A percentile compares a stretch with the other conserved stretches of the same genome.
phyloP scores from a whole-genome alignment of 139 green algal species.

The Closterium sp. region DNA sequence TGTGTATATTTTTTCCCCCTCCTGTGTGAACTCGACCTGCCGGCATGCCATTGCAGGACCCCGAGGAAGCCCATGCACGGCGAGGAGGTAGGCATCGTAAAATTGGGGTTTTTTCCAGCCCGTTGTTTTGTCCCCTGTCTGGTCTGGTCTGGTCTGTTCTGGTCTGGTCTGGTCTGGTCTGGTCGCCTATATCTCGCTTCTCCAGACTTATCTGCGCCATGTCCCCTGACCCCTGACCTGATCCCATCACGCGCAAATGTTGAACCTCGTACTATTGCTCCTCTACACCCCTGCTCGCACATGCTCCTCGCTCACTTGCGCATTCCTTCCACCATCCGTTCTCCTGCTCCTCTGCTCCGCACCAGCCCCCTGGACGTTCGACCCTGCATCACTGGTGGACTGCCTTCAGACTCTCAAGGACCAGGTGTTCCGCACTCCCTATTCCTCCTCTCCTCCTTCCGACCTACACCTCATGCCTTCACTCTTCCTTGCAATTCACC shows the following conservation, averaged over 20 bases:
- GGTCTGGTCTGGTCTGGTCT: too few species aligned
- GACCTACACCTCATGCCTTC: not conserved
- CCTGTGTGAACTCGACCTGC: not conserved
- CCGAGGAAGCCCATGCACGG: slow-evolving; percentile 41
- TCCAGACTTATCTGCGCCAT: too few species aligned
- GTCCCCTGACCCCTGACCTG: too few species aligned
- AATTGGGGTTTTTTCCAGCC: too few species aligned
- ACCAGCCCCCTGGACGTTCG: slow-evolving; percentile 32
- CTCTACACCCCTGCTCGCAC: too few species aligned
- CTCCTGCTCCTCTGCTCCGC: not conserved
- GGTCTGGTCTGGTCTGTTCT: too few species aligned
- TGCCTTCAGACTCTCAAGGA: not conserved
- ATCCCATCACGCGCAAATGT: too few species aligned
- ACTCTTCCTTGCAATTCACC: not conserved
- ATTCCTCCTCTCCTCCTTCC: not conserved
- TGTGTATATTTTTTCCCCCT: not conserved
- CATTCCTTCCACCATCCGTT: too few species aligned
- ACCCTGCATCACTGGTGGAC: not conserved
- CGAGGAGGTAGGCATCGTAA: slow-evolving; percentile 25
- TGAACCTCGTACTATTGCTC: too few species aligned
- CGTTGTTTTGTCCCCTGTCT: too few species aligned
- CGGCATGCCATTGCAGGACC: slow-evolving; percentile 20
- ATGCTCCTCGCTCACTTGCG: too few species aligned
- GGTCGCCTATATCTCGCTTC: too few species aligned
- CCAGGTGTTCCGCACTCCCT: not conserved